Conservation (phyloP, 2,329 filamentous ascomycete genomes). For the Claviceps monticola region DNA sequence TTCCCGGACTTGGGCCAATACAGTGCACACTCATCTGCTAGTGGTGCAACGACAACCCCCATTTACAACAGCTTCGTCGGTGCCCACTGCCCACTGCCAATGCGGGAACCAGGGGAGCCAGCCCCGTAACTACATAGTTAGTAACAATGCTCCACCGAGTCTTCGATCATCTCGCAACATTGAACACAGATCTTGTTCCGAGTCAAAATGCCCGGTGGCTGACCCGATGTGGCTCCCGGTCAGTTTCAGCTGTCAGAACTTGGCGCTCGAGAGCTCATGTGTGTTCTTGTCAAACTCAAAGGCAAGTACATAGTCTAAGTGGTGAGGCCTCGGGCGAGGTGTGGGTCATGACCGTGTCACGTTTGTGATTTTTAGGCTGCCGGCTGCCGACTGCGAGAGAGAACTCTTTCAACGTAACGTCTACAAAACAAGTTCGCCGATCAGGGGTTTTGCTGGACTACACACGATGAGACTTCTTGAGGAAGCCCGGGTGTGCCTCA, state of each 20-base stretch:
- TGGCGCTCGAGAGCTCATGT: not conserved
- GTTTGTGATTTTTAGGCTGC: not conserved
- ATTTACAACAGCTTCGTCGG: not conserved
- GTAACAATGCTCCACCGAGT: not conserved
- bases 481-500: too few relatives aligned
- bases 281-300: not conserved
- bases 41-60: not conserved
- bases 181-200: not conserved
- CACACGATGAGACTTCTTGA: too few relatives aligned
- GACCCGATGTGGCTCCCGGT: not conserved
- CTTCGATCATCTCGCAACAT: not conserved
- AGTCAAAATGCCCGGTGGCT: not conserved
- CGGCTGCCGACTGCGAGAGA: too few relatives aligned
- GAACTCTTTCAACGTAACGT: not conserved
- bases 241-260: conserved; percentile 1
- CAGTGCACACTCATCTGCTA: not conserved
- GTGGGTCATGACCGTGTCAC: not conserved
- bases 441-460: not conserved
- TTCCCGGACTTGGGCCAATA: too few relatives aligned
- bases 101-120: not conserved
- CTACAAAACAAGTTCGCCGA: not conserved
- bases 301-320: too few relatives aligned
- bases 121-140: too few relatives aligned
- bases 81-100: not conserved
- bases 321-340: not conserved